Percentiles rank a stretch among this genome's conserved stretches.
Conservation (phyloP, 108 stramenopile genomes). For the Aurantiochytrium sp. region DNA sequence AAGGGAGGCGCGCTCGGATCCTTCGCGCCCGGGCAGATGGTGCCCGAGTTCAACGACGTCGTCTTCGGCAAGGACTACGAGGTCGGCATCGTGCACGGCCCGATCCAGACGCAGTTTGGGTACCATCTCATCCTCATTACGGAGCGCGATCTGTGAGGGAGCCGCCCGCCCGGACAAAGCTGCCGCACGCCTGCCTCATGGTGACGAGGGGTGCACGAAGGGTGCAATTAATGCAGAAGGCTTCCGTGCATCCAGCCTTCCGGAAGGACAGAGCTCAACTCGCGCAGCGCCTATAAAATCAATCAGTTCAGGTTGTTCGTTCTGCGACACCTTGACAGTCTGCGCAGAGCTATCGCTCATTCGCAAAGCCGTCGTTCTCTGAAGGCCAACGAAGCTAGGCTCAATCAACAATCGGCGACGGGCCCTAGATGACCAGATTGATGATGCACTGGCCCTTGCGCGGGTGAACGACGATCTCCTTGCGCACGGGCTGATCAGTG, state of each 20-base stretch:
- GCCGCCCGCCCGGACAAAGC: not conserved
- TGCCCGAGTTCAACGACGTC: constrained; percentile 35
- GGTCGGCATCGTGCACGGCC: constrained; percentile 33
- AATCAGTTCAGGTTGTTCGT: too few species aligned
- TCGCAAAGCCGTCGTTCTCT: too few species aligned
- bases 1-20: constrained; percentile 31
- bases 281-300: too few species aligned
- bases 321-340: too few species aligned
- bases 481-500: not conserved
- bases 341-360: too few species aligned
- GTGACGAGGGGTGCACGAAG: too few species aligned
- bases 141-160: not conserved
- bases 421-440: not conserved
- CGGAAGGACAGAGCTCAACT: too few species aligned
- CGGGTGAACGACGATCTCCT: not conserved
- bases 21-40: constrained; percentile 35
- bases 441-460: not conserved
- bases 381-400: too few species aligned
- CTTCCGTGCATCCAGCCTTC: too few species aligned
- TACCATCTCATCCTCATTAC: constrained; percentile 32
- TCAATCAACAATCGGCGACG: not conserved
- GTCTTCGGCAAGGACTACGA: not conserved
- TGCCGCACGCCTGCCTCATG: too few species aligned
- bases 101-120: constrained; percentile 37
- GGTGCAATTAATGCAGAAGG: too few species aligned